These are phyloP conservation scores for Massarina eburnea DNA, from an alignment of 2,329 filamentous ascomycete genomes.

Conservation along the genomic window DNA sequence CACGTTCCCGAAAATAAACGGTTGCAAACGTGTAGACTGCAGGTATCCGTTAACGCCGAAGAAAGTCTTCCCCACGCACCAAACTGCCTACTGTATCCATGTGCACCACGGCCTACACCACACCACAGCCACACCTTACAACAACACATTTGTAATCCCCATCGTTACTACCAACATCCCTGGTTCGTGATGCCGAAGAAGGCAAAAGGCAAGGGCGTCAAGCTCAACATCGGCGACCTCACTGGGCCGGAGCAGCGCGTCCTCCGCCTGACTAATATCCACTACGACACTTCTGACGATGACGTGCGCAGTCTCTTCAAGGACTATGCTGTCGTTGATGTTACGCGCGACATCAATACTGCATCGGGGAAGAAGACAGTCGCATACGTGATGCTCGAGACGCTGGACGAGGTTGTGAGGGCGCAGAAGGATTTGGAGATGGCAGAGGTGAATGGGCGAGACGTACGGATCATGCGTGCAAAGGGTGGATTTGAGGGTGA, in stretches of 20 bases:
- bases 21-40: too few species aligned
- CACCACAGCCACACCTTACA: too few species aligned
- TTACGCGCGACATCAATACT: conserved; percentile 1
- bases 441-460: conserved; percentile 2
- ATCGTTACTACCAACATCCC: too few species aligned
- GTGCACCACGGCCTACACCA: too few species aligned
- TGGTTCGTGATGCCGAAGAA: too few species aligned
- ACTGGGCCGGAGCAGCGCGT: conserved; percentile 4
- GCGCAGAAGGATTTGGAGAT: conserved; percentile 1
- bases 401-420: not conserved
- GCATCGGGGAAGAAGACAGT: not conserved
- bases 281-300: not conserved
- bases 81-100: too few species aligned
- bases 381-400: conserved; percentile 1
- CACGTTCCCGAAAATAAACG: too few species aligned
- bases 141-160: too few species aligned
- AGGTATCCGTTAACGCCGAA: too few species aligned
- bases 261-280: conserved; percentile 2
- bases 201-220: not conserved
- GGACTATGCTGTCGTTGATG: conserved; percentile 2
- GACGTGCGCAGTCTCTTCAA: conserved; percentile 1
- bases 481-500: conserved; percentile 3
- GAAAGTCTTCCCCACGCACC: too few species aligned
- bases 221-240: conserved; percentile 1
- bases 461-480: conserved; percentile 1